Evolutionary conservation across 1,284 basidiomycete species (phyloP).

Genomic region (Trichosporon sp.): DNA sequence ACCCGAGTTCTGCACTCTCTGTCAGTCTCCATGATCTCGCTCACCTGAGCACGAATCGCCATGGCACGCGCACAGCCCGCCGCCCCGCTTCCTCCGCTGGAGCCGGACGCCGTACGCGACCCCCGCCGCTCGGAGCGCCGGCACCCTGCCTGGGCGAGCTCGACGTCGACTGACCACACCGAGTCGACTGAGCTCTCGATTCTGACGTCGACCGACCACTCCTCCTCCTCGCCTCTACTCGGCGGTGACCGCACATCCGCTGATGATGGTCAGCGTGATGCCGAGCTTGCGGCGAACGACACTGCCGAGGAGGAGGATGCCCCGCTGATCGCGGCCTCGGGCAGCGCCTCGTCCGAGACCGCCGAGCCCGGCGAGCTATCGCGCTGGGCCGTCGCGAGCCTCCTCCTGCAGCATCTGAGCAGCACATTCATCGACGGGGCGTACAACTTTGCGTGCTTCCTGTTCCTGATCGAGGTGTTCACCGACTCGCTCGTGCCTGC

Average conservation of each 20-base stretch:
- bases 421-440: slow-evolving; percentile 28
- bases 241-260: not conserved
- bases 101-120: not conserved
- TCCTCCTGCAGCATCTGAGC: slow-evolving; percentile 31
- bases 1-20: not conserved
- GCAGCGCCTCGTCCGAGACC: not conserved
- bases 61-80: not conserved
- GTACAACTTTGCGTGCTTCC: slow-evolving; percentile 39
- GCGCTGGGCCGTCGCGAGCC: slow-evolving; percentile 30
- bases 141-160: not conserved
- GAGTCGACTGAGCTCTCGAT: not conserved
- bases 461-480: slow-evolving; percentile 45
- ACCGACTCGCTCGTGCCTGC: slow-evolving; percentile 49
- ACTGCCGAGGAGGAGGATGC: not conserved
- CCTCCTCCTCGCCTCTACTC: not conserved
- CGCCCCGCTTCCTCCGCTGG: no score
- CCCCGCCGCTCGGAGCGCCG: not conserved
- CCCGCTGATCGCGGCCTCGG: not conserved
- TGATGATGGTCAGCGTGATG: not conserved
- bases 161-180: not conserved
- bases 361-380: not conserved
- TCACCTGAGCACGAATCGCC: not conserved
- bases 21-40: not conserved
- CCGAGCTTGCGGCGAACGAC: not conserved
- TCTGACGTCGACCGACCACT: not conserved